phyloP scores from a whole-genome alignment of 306 rosid genomes.

The Quercus dentata region DNA sequence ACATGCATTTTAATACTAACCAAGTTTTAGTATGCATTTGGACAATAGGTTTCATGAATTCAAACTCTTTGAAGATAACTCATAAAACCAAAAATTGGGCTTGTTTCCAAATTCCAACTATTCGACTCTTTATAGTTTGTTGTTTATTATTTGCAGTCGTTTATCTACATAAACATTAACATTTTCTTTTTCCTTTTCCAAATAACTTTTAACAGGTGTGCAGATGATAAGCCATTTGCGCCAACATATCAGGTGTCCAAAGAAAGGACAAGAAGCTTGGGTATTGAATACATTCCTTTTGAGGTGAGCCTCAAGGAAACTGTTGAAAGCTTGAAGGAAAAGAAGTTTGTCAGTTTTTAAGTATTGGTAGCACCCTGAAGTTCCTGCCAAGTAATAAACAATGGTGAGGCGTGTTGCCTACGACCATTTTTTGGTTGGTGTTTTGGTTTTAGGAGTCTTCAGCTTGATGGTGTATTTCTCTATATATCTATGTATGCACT shows the following conservation, averaged over 20 bases:
- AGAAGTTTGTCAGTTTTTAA: slow-evolving; percentile 46
- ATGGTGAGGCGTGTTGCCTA: no score
- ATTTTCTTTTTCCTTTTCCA: background rate
- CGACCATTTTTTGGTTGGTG: no score
- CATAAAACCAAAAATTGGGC: background rate
- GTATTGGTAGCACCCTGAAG: background rate
- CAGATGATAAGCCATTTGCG: slow-evolving; percentile 41
- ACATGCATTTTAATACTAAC: background rate
- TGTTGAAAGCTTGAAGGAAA: slow-evolving; percentile 68
- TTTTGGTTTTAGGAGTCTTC: no score
- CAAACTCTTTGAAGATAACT: background rate
- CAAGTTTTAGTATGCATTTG: background rate
- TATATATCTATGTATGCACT: no score
- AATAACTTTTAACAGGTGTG: slow-evolving; percentile 48
- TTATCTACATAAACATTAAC: background rate
- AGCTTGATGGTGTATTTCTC: no score
- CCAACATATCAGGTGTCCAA: slow-evolving; percentile 52
- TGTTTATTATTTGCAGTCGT: background rate
- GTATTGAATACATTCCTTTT: slow-evolving; percentile 60
- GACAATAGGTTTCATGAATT: background rate
- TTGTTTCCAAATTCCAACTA: background rate
- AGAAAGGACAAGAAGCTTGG: slow-evolving; percentile 64
- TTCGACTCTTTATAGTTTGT: background rate
- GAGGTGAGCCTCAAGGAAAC: slow-evolving; percentile 56
- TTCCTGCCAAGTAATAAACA: background rate